Base-by-base conservation (phyloP, 1,284 basidiomycete genomes). In the Ustilago trichophora region DNA sequence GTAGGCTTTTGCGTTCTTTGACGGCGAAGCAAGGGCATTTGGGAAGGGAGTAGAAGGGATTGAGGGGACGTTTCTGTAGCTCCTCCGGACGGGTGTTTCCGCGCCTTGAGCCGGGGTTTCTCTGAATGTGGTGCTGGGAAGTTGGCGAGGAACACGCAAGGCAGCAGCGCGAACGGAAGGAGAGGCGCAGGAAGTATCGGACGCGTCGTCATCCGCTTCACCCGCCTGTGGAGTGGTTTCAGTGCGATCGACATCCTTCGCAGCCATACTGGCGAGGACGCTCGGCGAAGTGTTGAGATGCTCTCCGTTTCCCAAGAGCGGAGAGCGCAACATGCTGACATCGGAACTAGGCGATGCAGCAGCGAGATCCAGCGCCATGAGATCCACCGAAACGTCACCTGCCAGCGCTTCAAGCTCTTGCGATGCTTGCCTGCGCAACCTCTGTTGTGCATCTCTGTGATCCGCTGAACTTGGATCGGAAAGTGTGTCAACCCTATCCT, bases 291-390 rank as follows among this genome's bases (percentile, higher is more conserved):
- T 59, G 22, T 59, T 55, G 9, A 47, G 24, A 7, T 33, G 33
- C 11, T n/a, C 31, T 11, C 13, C 34, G 26, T 36, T 10, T 6
- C 37, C 27, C 40, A 34, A 3, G 31, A 40, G 16, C 10, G 63
- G 48, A 13, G 56, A 53, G 1, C 46, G 32, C 15, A 67, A 45
- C 49, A 62, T 45, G n/a, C 45, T 53, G 10, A 48, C 33, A 13
- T 67, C 64, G 4, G 64, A 60, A 3, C 18, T 41, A 12, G 64
- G 64, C 15, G 57, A 60, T 0, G 41, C 44, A 4, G 35, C 40
- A 2, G 54, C 64, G 6, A 67, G 21, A 21, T 67, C 57, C 26
- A 67, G 34, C 11, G 64, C 64, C 64, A 67, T 67, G 10, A 67
- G 33, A 33, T 67, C 64, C 1, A 62, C 44, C 7, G 48, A 53